phyloP scores from a whole-genome alignment of 2,329 filamentous ascomycete genomes.

The Ceratocystis colombiana region DNA sequence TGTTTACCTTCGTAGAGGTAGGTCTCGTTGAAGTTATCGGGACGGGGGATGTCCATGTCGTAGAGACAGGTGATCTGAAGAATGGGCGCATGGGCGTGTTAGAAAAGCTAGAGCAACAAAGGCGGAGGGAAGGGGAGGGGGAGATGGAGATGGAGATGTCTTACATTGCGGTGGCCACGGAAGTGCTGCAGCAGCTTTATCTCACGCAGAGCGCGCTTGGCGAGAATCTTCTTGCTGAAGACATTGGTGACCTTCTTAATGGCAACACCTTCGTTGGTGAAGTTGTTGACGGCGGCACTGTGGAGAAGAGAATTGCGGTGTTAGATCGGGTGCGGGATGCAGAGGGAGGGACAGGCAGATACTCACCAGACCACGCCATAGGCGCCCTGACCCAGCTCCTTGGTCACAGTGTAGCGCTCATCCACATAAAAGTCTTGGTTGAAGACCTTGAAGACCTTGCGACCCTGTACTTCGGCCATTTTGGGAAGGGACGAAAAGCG shows the following conservation, averaged over 20 bases:
- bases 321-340: conserved; percentile 1
- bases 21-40: conserved; percentile 97
- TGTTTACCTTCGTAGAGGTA: conserved; percentile 89
- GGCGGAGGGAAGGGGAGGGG: not conserved
- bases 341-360: conserved; percentile 16
- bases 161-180: conserved; percentile 74
- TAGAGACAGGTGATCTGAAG: conserved; percentile 91
- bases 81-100: not conserved
- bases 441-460: conserved; percentile 98
- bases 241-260: conserved; percentile 99
- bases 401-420: conserved; percentile 95
- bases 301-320: conserved; percentile 22
- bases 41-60: conserved; percentile 97
- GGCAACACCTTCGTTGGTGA: conserved; percentile 85
- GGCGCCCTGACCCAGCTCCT: conserved; percentile 94
- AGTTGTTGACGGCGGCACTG: conserved; percentile 84
- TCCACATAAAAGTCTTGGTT: conserved; percentile 99
- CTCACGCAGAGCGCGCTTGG: conserved; percentile 93
- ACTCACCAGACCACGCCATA: conserved; percentile 95
- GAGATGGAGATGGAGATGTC: conserved; percentile 28
- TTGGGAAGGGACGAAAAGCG: conserved; percentile 24
- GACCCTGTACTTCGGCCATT: conserved; percentile 41
- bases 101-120: not conserved
- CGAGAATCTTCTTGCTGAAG: conserved; percentile 99
- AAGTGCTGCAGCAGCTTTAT: conserved; percentile 99